These are phyloP conservation scores for Chrysophaeum taylorii DNA, from an alignment of 352 stramenopile genomes.

Conservation along the genomic window DNA sequence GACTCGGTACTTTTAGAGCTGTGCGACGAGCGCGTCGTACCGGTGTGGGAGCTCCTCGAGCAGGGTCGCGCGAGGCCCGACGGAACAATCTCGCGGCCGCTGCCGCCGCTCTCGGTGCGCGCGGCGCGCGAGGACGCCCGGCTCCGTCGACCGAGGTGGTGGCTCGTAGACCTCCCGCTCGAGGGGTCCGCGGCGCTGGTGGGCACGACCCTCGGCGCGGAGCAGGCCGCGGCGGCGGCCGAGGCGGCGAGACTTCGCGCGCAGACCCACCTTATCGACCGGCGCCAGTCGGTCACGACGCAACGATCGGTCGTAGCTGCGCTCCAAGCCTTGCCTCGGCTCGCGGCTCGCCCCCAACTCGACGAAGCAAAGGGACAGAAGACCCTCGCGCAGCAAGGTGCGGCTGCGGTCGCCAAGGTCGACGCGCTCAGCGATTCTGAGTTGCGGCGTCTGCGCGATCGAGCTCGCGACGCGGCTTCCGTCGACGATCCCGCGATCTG, in stretches of 20 bases:
- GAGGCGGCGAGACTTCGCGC: not conserved
- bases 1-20: not conserved
- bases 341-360: too few relatives aligned
- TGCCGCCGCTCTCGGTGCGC: not conserved
- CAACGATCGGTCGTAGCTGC: not conserved
- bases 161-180: not conserved
- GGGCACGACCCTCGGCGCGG: not conserved
- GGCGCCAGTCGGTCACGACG: not conserved
- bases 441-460: too few relatives aligned
- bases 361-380: too few relatives aligned
- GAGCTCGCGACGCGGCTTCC: too few relatives aligned
- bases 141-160: not conserved
- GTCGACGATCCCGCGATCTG: too few relatives aligned
- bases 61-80: not conserved
- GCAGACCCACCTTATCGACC: not conserved
- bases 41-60: conserved; percentile 11
- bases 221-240: not conserved
- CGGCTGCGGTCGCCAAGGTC: too few relatives aligned
- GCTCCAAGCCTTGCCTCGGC: too few relatives aligned
- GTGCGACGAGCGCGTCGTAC: conserved; percentile 6
- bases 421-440: too few relatives aligned
- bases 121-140: not conserved
- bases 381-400: too few relatives aligned
- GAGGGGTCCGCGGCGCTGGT: not conserved
- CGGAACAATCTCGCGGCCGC: not conserved